phyloP scores from a whole-genome alignment of 2,329 filamentous ascomycete genomes.

The Trichoderma hamatum region DNA sequence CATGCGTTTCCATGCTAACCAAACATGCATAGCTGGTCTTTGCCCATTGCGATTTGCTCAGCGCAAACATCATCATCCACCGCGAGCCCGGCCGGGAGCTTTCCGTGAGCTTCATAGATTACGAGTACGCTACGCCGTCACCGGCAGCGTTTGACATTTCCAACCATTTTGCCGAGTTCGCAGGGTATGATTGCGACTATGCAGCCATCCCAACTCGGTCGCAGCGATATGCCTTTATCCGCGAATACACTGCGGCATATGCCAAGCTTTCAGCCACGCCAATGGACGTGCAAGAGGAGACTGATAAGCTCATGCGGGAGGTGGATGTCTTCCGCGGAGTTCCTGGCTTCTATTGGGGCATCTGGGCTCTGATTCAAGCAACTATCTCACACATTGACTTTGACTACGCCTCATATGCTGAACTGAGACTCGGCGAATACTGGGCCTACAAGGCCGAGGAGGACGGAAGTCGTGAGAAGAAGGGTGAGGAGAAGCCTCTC shows the following conservation, averaged over 20 bases:
- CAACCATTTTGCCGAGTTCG: constrained; percentile 99
- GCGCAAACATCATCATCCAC: constrained; percentile 91
- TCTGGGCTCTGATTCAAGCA: constrained; percentile 94
- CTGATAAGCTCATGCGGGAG: constrained; percentile 71
- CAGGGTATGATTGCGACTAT: constrained; percentile 93
- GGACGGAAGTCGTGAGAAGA: constrained; percentile 60
- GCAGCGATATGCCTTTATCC: constrained; percentile 78
- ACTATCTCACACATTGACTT: constrained; percentile 95
- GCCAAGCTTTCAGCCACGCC: constrained; percentile 52
- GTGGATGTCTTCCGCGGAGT: constrained; percentile 87
- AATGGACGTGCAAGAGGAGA: constrained; percentile 62
- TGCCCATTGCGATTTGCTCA: constrained; percentile 93
- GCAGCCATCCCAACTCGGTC: constrained; percentile 75
- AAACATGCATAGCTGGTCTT: constrained; percentile 70
- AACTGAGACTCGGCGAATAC: constrained; percentile 84
- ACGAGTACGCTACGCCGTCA: constrained; percentile 94
- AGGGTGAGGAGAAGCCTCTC: constrained; percentile 65
- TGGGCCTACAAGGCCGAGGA: constrained; percentile 84
- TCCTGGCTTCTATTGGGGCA: constrained; percentile 88
- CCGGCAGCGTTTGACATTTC: constrained; percentile 95
- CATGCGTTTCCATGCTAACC: constrained; percentile 2
- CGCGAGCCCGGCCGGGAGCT: constrained; percentile 41
- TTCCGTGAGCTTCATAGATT: constrained; percentile 83
- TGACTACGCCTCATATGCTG: constrained; percentile 91
- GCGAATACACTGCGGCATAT: constrained; percentile 80